Evolutionary conservation across 176 grass and related monocot genomes (phyloP).

Genomic region (Aegilops bicornis): DNA sequence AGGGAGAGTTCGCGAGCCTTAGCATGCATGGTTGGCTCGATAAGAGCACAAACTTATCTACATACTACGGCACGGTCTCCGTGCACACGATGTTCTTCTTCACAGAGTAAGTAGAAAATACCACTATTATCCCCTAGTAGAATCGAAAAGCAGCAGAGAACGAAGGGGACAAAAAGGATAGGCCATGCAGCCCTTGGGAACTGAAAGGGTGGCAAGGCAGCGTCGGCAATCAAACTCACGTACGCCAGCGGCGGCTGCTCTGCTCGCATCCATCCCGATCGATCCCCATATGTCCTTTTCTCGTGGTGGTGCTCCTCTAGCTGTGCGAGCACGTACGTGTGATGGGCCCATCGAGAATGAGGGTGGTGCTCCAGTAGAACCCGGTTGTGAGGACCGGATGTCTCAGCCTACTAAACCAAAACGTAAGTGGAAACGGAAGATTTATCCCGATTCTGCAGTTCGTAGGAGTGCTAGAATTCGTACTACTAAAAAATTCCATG

Average conservation of each 20-base stretch:
- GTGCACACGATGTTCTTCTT: neutral
- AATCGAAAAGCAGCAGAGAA: neutral
- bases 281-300: constrained; percentile 3
- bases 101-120: neutral
- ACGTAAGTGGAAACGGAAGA: too few species aligned
- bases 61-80: neutral
- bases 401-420: too few species aligned
- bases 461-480: too few species aligned
- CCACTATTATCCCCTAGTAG: neutral
- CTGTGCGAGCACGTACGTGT: neutral
- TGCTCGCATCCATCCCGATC: neutral
- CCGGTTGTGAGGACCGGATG: too few species aligned
- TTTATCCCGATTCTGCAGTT: too few species aligned
- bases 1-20: neutral
- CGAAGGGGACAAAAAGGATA: neutral
- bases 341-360: too few species aligned
- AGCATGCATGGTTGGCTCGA: neutral
- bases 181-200: constrained; percentile 14
- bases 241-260: neutral
- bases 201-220: constrained; percentile 18
- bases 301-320: neutral
- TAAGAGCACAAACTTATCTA: neutral
- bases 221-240: constrained; percentile 25
- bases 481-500: too few species aligned
- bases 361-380: too few species aligned